Conservation (phyloP, 306 rosid species). For the Sindora glabra region DNA sequence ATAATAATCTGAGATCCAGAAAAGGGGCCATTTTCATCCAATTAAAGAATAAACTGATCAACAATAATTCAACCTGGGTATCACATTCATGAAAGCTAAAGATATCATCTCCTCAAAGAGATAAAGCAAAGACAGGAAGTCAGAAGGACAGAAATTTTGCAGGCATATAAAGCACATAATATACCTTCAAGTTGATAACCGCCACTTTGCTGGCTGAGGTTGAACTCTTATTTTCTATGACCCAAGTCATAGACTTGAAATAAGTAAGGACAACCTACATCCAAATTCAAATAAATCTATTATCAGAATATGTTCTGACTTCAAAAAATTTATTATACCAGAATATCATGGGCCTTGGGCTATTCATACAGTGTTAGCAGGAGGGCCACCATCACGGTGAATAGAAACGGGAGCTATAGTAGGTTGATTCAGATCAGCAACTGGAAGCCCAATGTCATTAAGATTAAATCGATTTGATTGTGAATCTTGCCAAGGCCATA, state of each 20-base stretch:
- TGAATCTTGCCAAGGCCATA: conserved; percentile 68
- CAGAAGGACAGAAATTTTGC: background rate
- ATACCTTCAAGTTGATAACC: conserved; percentile 67
- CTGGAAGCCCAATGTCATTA: conserved; percentile 50
- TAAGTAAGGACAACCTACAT: conserved; percentile 60
- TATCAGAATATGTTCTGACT: background rate
- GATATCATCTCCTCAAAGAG: conserved; percentile 7
- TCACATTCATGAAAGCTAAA: background rate
- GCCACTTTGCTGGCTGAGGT: conserved; percentile 46
- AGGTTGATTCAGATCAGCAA: conserved; percentile 42
- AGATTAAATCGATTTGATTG: conserved; percentile 44
- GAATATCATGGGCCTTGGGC: background rate
- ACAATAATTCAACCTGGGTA: too few relatives aligned
- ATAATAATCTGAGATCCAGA: background rate
- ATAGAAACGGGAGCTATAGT: conserved; percentile 46
- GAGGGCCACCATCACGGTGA: conserved; percentile 40
- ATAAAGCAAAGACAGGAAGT: background rate
- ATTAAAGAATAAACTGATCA: background rate
- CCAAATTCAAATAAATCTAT: conserved; percentile 7
- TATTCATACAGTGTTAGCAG: conserved; percentile 49
- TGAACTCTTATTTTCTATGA: conserved; percentile 58
- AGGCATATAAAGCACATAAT: background rate
- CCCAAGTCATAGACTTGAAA: conserved; percentile 80
- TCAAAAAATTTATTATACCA: background rate
- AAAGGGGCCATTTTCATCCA: background rate